phyloP scores from a whole-genome alignment of 139 green algal species.

The Tetradesmus lagerheimii region DNA sequence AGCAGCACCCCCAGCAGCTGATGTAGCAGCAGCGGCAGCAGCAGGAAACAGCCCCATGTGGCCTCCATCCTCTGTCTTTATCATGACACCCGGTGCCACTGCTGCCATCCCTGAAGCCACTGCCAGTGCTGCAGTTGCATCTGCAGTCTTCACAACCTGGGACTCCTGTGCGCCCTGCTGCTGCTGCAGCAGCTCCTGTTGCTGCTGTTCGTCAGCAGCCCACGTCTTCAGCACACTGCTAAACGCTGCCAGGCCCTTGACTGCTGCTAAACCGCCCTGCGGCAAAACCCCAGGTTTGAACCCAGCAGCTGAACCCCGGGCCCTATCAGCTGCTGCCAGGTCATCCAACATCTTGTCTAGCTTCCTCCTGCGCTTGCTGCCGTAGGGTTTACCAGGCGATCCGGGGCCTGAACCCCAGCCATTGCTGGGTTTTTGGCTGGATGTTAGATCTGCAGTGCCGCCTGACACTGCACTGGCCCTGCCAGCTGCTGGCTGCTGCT shows the following conservation, averaged over 20 bases:
- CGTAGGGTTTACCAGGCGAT: background rate
- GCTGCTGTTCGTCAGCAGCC: background rate
- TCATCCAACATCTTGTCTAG: conserved; percentile 39
- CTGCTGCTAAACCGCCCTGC: background rate
- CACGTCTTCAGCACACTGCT: conserved; percentile 31
- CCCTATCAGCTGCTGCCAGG: background rate
- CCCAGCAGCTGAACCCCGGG: background rate
- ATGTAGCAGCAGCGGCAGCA: background rate
- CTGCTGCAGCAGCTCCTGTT: background rate
- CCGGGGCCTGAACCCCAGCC: background rate
- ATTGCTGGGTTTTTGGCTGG: background rate
- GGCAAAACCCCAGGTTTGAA: conserved; percentile 23
- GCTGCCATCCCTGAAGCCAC: background rate
- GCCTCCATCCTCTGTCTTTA: background rate
- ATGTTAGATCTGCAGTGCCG: background rate
- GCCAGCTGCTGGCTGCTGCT: background rate
- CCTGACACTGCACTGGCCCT: background rate
- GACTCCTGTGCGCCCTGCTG: background rate
- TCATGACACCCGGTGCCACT: background rate
- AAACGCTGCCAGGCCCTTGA: conserved; percentile 42
- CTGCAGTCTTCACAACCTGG: background rate
- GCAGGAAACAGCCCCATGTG: background rate
- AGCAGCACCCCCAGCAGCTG: background rate
- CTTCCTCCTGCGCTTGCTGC: conserved; percentile 12
- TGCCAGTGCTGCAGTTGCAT: background rate